Conservation (phyloP, 140 eudicot genomes). For the Erigeron philadelphicus region DNA sequence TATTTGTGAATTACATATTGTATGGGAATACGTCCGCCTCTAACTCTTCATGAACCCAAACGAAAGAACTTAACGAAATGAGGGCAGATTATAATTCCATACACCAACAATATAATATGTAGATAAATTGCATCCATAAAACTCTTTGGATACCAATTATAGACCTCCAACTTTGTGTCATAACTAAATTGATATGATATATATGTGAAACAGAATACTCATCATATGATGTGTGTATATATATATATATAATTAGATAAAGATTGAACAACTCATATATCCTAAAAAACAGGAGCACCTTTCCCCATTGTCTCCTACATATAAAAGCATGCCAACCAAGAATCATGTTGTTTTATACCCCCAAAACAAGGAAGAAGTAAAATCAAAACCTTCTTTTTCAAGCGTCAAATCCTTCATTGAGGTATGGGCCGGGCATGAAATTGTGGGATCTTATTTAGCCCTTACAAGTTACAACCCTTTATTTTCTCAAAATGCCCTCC, state of each 20-base stretch:
- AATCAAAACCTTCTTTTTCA: slow-evolving; percentile 4
- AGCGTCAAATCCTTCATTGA: slow-evolving; percentile 26
- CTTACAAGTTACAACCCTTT: slow-evolving; percentile 1
- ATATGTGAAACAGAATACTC: slow-evolving; percentile 8
- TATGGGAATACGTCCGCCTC: too few relatives aligned
- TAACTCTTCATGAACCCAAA: too few relatives aligned
- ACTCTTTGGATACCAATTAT: too few relatives aligned
- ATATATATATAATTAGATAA: background rate
- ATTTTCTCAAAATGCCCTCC: background rate
- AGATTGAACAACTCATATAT: slow-evolving; percentile 21
- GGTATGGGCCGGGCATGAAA: slow-evolving; percentile 17
- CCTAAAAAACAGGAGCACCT: slow-evolving; percentile 12
- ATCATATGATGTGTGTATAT: slow-evolving; percentile 19
- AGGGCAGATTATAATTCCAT: too few relatives aligned
- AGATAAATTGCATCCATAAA: too few relatives aligned
- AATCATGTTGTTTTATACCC: slow-evolving; percentile 31
- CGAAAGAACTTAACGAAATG: too few relatives aligned
- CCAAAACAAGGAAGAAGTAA: slow-evolving; percentile 22
- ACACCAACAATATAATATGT: too few relatives aligned
- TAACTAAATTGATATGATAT: background rate
- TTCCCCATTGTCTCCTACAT: slow-evolving; percentile 29
- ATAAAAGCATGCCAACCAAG: slow-evolving; percentile 29
- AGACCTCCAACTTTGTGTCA: background rate
- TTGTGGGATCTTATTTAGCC: background rate
- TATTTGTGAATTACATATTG: too few relatives aligned